Conservation (phyloP, 768 basidiomycete genomes). For the Trametes cubensis region DNA sequence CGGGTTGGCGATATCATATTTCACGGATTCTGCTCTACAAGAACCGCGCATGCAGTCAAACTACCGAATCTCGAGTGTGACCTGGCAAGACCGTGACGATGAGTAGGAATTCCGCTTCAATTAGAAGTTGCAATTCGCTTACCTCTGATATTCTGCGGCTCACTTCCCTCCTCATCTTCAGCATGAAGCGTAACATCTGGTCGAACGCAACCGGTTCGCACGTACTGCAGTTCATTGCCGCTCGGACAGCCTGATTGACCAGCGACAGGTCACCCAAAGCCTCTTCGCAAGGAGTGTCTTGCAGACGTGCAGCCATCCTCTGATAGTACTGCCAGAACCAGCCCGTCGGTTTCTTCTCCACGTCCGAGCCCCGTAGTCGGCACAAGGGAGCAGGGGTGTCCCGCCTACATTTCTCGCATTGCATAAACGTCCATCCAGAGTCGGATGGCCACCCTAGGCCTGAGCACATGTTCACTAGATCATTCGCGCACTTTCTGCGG, state of each 20-base stretch:
- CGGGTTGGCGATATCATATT: no score
- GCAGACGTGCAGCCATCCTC: background rate
- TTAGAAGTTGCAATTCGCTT: background rate
- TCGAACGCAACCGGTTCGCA: background rate
- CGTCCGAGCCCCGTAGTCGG: background rate
- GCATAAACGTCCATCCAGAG: slow-evolving; percentile 1
- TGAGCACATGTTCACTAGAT: background rate
- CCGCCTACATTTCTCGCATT: background rate
- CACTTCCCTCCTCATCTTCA: background rate
- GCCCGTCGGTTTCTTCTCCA: background rate
- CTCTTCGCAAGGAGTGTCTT: background rate
- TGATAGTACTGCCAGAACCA: slow-evolving; percentile 9
- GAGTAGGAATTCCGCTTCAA: no score
- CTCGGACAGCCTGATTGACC: background rate
- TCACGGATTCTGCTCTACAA: no score
- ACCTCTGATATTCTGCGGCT: background rate
- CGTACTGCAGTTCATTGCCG: background rate
- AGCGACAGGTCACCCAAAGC: background rate
- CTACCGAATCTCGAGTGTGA: no score
- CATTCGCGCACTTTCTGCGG: slow-evolving; percentile 37
- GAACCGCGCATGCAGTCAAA: no score
- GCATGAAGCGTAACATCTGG: background rate
- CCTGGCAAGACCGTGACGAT: no score
- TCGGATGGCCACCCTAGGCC: background rate
- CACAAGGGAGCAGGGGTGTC: background rate